Evolutionary conservation across 345 rosid species (phyloP).

Genomic region (Populus pruinosa): DNA sequence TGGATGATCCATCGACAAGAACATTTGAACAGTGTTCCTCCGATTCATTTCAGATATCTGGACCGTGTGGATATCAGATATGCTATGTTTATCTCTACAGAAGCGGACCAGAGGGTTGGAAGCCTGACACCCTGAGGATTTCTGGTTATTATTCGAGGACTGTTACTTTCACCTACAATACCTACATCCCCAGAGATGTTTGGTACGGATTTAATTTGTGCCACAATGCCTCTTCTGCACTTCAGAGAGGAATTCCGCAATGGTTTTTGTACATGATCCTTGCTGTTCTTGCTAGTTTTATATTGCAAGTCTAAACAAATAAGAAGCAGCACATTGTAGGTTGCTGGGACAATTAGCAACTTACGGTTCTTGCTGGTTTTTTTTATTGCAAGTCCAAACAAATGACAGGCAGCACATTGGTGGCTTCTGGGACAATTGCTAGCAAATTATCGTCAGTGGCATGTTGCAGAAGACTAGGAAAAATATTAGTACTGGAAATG

Average conservation of each 20-base stretch:
- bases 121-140: slow-evolving; percentile 19
- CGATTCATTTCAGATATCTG: slow-evolving; percentile 25
- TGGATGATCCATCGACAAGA: slow-evolving; percentile 23
- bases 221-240: slow-evolving; percentile 39
- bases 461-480: neutral
- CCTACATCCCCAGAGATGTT: slow-evolving; percentile 9
- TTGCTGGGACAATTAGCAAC: neutral
- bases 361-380: slow-evolving; percentile 30
- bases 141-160: slow-evolving; percentile 12
- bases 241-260: neutral
- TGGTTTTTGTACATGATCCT: slow-evolving; percentile 21
- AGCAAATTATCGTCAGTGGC: neutral
- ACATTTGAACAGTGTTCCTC: slow-evolving; percentile 30
- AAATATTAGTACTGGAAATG: neutral
- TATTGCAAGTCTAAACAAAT: slow-evolving; percentile 16
- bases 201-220: slow-evolving; percentile 27
- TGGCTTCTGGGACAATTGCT: neutral
- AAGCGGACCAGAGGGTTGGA: slow-evolving; percentile 29
- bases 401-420: neutral
- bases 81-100: slow-evolving; percentile 27
- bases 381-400: slow-evolving; percentile 15
- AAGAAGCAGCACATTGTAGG: neutral
- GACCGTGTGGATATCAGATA: slow-evolving; percentile 31
- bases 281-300: slow-evolving; percentile 28
- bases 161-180: slow-evolving; percentile 13